A percentile compares a stretch with the other conserved stretches of the same genome.
phyloP scores from a whole-genome alignment of 83 land plant genomes.

The Picea abies region DNA sequence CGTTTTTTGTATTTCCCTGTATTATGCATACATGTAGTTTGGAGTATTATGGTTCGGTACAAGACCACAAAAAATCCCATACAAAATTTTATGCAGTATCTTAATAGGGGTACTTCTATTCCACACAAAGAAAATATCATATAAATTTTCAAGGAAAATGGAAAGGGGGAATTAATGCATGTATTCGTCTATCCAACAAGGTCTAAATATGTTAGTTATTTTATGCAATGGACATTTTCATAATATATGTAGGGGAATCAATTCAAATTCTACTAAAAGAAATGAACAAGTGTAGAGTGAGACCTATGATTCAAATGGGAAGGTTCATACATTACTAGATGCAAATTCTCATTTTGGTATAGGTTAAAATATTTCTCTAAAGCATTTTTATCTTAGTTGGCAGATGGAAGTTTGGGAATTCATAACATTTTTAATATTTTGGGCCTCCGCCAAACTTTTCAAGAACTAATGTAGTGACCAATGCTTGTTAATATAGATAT shows the following conservation, averaged over 20 bases:
- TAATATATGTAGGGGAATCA: slow-evolving; percentile 9
- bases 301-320: slow-evolving; percentile 9
- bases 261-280: slow-evolving; percentile 4
- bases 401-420: slow-evolving; percentile 4
- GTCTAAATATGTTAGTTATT: too few relatives aligned
- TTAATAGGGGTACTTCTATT: too few relatives aligned
- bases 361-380: slow-evolving; percentile 1
- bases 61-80: too few relatives aligned
- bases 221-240: slow-evolving; percentile 10
- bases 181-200: too few relatives aligned
- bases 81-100: too few relatives aligned
- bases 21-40: too few relatives aligned
- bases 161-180: too few relatives aligned
- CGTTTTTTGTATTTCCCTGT: too few relatives aligned
- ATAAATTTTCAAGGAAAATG: too few relatives aligned
- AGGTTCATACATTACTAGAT: slow-evolving; percentile 11
- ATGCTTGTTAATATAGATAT: background rate
- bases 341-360: background rate
- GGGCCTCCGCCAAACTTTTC: slow-evolving; percentile 5
- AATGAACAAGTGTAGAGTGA: slow-evolving; percentile 12
- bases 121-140: too few relatives aligned
- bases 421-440: background rate
- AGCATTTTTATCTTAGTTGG: background rate
- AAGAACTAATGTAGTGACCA: background rate
- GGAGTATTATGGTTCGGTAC: too few relatives aligned